Base-by-base conservation (phyloP, 2,329 filamentous ascomycete species). In the Trichoderma koningiopsis region DNA sequence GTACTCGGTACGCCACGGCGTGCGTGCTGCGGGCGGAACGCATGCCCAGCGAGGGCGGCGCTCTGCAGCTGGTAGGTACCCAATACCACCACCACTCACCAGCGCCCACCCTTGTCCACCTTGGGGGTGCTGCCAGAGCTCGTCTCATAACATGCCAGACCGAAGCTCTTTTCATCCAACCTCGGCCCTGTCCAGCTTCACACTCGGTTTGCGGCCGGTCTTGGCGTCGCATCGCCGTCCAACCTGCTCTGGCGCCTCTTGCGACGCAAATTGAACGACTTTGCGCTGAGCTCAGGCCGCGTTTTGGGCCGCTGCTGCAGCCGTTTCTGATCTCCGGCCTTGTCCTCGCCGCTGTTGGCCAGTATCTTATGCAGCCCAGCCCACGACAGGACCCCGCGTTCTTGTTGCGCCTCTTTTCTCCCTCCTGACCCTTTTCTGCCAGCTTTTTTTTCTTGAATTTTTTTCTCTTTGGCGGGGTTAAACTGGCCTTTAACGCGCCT, bases 261-360 rank as follows among this genome's bases (percentile, higher is more conserved):
- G 68, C 68, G 63, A 70, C 63, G 31, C 49, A 63, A 68, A 67
- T 70, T 67, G 68, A 68, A 29, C 55, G 56, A 14, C 47, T 58
- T 66, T 70, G 52, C 68, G 62, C 63, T 35, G 68, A 47, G 56
- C 55, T 53, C 57, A 55, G 63, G 55, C 63, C 68, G 62, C 68
- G 55, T 70, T 60, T 67, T 70, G 68, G 63, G 63, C 56, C 63
- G 56, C 61, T 60, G 52, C 60, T 58, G 66, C 67, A 37, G n/a
- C 35, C 60, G 57, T 58, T 58, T 64, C 35, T 59, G 29, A 40
- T 64, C 53, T 69, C 53, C 59, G 67, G 60, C 58, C 40, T 57
- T 55, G 19, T 58, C 52, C 35, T 37, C 47, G 24, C 29, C 49
- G 31, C 35, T 40, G 67, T 58, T 63, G 59, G 59, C 67, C 59